phyloP scores from a whole-genome alignment of 2,329 filamentous ascomycete species.

The Colletotrichum sojae region DNA sequence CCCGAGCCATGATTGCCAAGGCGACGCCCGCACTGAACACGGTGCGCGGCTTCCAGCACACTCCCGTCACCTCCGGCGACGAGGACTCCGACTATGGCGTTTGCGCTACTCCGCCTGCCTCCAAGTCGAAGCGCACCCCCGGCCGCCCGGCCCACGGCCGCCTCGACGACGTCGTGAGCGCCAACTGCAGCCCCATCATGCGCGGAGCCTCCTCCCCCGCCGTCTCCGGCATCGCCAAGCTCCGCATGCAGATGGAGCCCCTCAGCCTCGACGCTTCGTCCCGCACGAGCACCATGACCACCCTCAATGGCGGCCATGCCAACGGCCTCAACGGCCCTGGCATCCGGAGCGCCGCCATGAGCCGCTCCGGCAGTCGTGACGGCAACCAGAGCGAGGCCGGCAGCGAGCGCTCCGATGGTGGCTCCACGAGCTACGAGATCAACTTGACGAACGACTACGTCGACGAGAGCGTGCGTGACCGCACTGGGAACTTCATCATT shows the following conservation, averaged over 20 bases:
- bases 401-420: slow-evolving; percentile 76
- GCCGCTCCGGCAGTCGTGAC: slow-evolving; percentile 68
- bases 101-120: slow-evolving; percentile 40
- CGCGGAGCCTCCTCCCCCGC: slow-evolving; percentile 67
- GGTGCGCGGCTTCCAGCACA: slow-evolving; percentile 70
- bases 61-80: slow-evolving; percentile 68
- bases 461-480: slow-evolving; percentile 72
- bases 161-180: slow-evolving; percentile 71
- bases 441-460: slow-evolving; percentile 88
- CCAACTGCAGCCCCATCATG: slow-evolving; percentile 74
- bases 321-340: slow-evolving; percentile 46
- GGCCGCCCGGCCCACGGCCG: slow-evolving; percentile 52
- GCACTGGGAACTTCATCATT: slow-evolving; percentile 56
- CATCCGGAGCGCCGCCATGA: slow-evolving; percentile 70
- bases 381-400: slow-evolving; percentile 66
- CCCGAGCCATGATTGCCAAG: slow-evolving; percentile 60
- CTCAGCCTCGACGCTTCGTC: slow-evolving; percentile 75
- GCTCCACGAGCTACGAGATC: slow-evolving; percentile 85
- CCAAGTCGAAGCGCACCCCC: slow-evolving; percentile 47
- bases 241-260: slow-evolving; percentile 86
- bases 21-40: slow-evolving; percentile 66
- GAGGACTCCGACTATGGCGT: slow-evolving; percentile 68
- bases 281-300: slow-evolving; percentile 68
- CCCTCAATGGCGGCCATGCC: slow-evolving; percentile 63
- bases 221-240: slow-evolving; percentile 82